Conservation (phyloP, 2,329 filamentous ascomycete species). For the Trichoderma sp. region DNA sequence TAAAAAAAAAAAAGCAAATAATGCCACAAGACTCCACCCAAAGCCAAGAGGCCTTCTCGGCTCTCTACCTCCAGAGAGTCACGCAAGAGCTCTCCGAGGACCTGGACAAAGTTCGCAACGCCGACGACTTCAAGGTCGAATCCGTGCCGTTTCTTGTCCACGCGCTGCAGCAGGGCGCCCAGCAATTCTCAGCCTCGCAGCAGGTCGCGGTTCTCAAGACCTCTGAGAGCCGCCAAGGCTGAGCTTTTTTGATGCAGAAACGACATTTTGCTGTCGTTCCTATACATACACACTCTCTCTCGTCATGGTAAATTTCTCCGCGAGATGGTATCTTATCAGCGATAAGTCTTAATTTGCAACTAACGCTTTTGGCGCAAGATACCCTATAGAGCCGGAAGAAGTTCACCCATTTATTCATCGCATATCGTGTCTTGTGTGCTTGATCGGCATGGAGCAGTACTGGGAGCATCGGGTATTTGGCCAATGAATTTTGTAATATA, state of each 20-base stretch:
- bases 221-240: background rate
- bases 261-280: background rate
- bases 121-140: slow-evolving; percentile 71
- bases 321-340: background rate
- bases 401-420: background rate
- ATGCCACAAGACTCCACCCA: slow-evolving; percentile 32
- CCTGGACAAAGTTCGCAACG: slow-evolving; percentile 68
- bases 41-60: slow-evolving; percentile 51
- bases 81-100: slow-evolving; percentile 75
- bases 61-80: slow-evolving; percentile 70
- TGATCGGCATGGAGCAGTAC: background rate
- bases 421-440: background rate
- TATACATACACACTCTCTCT: background rate
- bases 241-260: background rate
- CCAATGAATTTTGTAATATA: background rate
- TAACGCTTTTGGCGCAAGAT: background rate
- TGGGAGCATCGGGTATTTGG: background rate
- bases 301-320: slow-evolving; percentile 1
- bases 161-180: slow-evolving; percentile 69
- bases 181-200: slow-evolving; percentile 56
- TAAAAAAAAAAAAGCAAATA: background rate
- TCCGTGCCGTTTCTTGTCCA: slow-evolving; percentile 67
- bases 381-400: background rate
- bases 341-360: background rate
- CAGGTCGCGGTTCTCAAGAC: slow-evolving; percentile 12